Percentiles rank a stretch among this genome's conserved stretches.
Conservation (phyloP, 2,329 filamentous ascomycete species). For the Ceratocystis variospora region DNA sequence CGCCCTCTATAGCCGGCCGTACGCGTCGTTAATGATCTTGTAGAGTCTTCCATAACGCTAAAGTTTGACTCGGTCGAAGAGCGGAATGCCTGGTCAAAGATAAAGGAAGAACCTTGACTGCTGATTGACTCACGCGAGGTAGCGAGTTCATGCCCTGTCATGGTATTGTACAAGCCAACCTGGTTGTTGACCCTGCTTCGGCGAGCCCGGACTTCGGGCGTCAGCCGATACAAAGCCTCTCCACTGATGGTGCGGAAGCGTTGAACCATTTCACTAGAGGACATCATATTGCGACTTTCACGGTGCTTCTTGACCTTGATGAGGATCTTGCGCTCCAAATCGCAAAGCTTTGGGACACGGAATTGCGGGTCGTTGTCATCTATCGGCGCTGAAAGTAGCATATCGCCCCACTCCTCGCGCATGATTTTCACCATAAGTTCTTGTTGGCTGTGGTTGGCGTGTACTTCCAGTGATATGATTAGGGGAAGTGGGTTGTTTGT, state of each 20-base stretch:
- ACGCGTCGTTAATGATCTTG: background rate
- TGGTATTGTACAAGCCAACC: constrained; percentile 12
- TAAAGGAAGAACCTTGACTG: background rate
- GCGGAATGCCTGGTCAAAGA: background rate
- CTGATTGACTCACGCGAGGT: constrained; percentile 5
- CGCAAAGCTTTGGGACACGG: constrained; percentile 53
- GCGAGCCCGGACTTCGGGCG: constrained; percentile 11
- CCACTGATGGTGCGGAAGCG: constrained; percentile 24
- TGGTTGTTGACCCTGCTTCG: constrained; percentile 1
- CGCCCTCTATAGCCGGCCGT: background rate
- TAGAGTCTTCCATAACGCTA: background rate
- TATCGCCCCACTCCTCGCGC: constrained; percentile 67
- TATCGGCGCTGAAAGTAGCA: constrained; percentile 50
- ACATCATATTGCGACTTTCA: constrained; percentile 22
- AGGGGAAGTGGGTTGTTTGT: constrained; percentile 60
- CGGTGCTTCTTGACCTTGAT: constrained; percentile 61
- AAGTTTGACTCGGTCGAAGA: constrained; percentile 1
- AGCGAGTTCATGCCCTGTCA: background rate
- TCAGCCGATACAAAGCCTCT: constrained; percentile 23
- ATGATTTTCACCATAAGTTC: constrained; percentile 89
- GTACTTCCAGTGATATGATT: constrained; percentile 86
- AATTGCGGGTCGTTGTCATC: constrained; percentile 39
- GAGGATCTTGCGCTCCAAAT: constrained; percentile 66
- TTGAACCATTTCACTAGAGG: constrained; percentile 23
- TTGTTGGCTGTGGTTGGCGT: constrained; percentile 70